These are phyloP conservation scores for Vitis amurensis DNA, from an alignment of 164 flowering plant species.

Conservation along the genomic window DNA sequence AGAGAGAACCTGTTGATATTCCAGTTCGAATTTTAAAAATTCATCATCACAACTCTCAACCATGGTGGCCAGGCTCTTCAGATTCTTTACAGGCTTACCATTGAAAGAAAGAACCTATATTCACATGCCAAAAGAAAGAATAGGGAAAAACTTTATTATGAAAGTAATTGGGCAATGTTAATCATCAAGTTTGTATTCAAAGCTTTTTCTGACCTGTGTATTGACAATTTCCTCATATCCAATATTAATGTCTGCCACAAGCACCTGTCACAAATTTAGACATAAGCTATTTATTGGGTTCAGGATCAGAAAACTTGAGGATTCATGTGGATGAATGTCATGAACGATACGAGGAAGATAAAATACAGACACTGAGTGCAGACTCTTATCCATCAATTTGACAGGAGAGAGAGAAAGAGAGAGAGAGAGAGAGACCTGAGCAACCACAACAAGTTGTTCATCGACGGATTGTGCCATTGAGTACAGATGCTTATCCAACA, in stretches of 20 bases:
- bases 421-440: conserved; percentile 57
- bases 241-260: conserved; percentile 86
- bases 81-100: conserved; percentile 77
- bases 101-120: conserved; percentile 74
- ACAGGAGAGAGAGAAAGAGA: too few species aligned
- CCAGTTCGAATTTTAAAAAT: conserved; percentile 78
- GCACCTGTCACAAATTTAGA: conserved; percentile 45
- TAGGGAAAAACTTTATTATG: neutral
- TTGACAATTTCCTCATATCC: conserved; percentile 93
- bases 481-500: conserved; percentile 77
- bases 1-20: conserved; percentile 68
- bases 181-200: neutral
- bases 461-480: conserved; percentile 73
- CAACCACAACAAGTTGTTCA: conserved; percentile 88
- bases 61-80: conserved; percentile 75
- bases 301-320: conserved; percentile 14
- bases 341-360: neutral
- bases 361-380: conserved; percentile 7
- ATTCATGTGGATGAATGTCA: too few species aligned
- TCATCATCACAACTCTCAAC: conserved; percentile 81
- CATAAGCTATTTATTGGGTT: neutral
- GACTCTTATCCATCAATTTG: neutral
- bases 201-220: conserved; percentile 58
- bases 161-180: neutral
- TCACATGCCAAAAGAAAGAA: conserved; percentile 3